These are phyloP conservation scores for Aquilaria agallochum DNA, from an alignment of 441 rosid genomes.

Conservation along the genomic window DNA sequence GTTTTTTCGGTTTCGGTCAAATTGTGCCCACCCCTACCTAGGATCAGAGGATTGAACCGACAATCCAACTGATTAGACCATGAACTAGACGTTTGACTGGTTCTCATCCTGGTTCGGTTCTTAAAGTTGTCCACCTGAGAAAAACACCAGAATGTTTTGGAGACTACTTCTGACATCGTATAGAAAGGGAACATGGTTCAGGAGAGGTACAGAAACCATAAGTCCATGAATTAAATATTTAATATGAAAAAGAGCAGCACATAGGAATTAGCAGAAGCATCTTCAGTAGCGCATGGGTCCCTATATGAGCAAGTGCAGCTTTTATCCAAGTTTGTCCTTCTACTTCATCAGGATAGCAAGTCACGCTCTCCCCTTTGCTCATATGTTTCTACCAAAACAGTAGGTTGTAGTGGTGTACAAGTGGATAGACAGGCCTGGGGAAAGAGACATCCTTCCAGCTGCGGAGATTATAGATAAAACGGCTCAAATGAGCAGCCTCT, in stretches of 20 bases:
- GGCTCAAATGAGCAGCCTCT: constrained; percentile 93
- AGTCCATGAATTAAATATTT: not conserved
- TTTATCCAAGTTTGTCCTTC: constrained; percentile 69
- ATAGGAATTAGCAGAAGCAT: constrained; percentile 72
- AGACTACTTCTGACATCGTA: constrained; percentile 1
- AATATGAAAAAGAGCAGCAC: too few relatives aligned
- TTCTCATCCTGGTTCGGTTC: too few relatives aligned
- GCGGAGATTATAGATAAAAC: constrained; percentile 83
- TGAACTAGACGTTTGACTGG: too few relatives aligned
- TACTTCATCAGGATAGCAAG: constrained; percentile 74
- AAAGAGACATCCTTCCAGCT: constrained; percentile 95
- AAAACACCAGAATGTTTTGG: constrained; percentile 8
- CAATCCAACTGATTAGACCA: too few relatives aligned
- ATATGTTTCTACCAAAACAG: constrained; percentile 94
- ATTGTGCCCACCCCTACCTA: too few relatives aligned
- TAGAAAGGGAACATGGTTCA: not conserved
- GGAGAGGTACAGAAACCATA: constrained; percentile 2
- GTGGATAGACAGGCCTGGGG: constrained; percentile 94
- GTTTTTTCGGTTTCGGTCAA: too few relatives aligned
- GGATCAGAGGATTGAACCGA: too few relatives aligned
- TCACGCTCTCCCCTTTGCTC: constrained; percentile 74
- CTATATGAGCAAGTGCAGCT: constrained; percentile 85
- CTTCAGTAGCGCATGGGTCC: constrained; percentile 91
- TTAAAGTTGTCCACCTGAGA: constrained; percentile 96
- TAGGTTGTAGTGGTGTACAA: constrained; percentile 65